A percentile compares a stretch with the other conserved stretches of the same genome.
Conservation (phyloP, 495 filamentous ascomycete genomes). For the Aspergillus ellipticus region DNA sequence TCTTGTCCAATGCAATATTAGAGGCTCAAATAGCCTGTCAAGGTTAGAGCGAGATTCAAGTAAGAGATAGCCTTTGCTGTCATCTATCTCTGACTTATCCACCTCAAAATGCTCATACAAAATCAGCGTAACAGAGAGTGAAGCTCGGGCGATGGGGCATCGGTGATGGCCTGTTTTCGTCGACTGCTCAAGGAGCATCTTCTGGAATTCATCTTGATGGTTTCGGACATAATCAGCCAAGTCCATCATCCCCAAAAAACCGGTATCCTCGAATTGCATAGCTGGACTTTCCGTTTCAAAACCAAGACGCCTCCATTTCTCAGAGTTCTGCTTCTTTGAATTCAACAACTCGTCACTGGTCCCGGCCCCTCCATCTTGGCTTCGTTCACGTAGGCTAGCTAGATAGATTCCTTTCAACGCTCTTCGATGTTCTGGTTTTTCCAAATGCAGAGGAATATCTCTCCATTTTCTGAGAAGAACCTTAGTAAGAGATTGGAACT, state of each 20-base stretch:
- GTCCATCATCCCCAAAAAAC: constrained; percentile 97
- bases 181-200: constrained; percentile 85
- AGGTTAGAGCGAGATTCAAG: constrained; percentile 75
- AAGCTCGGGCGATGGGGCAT: constrained; percentile 85
- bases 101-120: constrained; percentile 96
- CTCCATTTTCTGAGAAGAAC: constrained; percentile 87
- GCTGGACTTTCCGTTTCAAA: constrained; percentile 89
- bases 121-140: constrained; percentile 80
- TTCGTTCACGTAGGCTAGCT: constrained; percentile 69
- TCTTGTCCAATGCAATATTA: constrained; percentile 92
- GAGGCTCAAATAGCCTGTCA: constrained; percentile 82
- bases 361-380: constrained; percentile 26
- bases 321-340: constrained; percentile 68
- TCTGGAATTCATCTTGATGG: constrained; percentile 88
- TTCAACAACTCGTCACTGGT: constrained; percentile 50
- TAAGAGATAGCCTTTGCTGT: constrained; percentile 69
- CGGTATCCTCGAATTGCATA: constrained; percentile 76
- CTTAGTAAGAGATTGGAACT: constrained; percentile 92
- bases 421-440: constrained; percentile 82
- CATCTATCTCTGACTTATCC: constrained; percentile 79
- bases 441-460: constrained; percentile 76
- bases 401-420: constrained; percentile 80
- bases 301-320: constrained; percentile 90
- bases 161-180: constrained; percentile 64
- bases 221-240: constrained; percentile 88